Conservation (phyloP, 495 filamentous ascomycete genomes). For the Penicillium paxilli region DNA sequence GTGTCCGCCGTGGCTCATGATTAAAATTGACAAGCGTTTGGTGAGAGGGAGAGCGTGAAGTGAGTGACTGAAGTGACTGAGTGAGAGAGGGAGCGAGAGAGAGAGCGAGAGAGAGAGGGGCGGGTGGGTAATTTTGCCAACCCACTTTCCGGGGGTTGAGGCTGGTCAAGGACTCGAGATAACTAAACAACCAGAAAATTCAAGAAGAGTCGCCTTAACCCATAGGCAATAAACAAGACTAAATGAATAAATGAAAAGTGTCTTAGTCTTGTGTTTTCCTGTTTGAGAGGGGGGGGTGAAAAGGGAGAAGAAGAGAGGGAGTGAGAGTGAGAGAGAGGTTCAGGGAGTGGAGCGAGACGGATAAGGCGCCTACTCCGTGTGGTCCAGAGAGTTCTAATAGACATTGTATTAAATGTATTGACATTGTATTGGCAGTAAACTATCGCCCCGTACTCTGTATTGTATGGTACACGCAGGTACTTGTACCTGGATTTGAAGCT, state of each 20-base stretch:
- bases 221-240: background rate
- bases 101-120: too few species aligned
- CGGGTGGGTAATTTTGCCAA: conserved; percentile 22
- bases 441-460: too few species aligned
- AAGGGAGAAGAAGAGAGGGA: background rate
- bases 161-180: background rate
- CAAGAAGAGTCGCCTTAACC: background rate
- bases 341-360: too few species aligned
- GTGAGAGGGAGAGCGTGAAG: too few species aligned
- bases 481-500: too few species aligned
- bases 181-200: conserved; percentile 5
- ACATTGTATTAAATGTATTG: background rate
- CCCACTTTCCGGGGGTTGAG: conserved; percentile 19
- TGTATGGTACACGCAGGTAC: too few species aligned
- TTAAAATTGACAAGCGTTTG: conserved; percentile 12
- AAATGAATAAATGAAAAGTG: conserved; percentile 1
- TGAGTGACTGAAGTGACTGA: too few species aligned
- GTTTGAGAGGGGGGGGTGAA: background rate
- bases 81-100: too few species aligned
- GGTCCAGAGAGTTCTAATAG: background rate
- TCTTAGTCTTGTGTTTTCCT: background rate
- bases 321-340: conserved; percentile 14
- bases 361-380: conserved; percentile 19
- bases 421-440: too few species aligned
- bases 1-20: conserved; percentile 24